Evolutionary conservation across 2,329 filamentous ascomycete species (phyloP).

Genomic region (Ramularia collo-cygni): DNA sequence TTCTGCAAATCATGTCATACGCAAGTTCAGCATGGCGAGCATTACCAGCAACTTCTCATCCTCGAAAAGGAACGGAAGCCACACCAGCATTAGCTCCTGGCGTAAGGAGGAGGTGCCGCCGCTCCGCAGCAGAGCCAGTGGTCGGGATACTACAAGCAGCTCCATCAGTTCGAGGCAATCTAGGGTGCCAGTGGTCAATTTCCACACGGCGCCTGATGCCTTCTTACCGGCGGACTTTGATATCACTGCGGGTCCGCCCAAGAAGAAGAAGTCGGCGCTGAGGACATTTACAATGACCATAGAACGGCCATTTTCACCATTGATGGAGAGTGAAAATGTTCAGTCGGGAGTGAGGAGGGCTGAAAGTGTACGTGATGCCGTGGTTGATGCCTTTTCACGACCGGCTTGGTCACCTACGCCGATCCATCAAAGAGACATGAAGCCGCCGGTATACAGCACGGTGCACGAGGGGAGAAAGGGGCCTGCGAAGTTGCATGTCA

Average conservation of each 20-base stretch:
- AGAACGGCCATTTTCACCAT: constrained; percentile 29
- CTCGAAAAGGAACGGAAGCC: constrained; percentile 61
- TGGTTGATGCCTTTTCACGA: constrained; percentile 2
- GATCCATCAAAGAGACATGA: no score
- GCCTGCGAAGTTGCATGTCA: constrained; percentile 13
- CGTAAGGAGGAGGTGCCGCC: constrained; percentile 27
- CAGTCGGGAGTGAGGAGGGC: constrained; percentile 20
- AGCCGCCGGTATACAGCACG: constrained; percentile 20
- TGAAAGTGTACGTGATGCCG: constrained; percentile 25
- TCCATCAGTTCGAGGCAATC: constrained; percentile 3
- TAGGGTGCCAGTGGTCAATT: constrained; percentile 34
- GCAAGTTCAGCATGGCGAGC: constrained; percentile 77
- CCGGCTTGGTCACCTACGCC: constrained; percentile 5
- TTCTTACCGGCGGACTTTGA: constrained; percentile 46
- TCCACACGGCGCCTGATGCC: constrained; percentile 41
- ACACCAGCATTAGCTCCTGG: constrained; percentile 34
- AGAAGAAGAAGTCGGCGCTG: constrained; percentile 23
- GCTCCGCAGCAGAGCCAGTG: constrained; percentile 1
- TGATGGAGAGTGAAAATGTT: constrained; percentile 21
- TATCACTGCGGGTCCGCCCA: constrained; percentile 23
- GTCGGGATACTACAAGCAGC: neutral
- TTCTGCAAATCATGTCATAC: constrained; percentile 80
- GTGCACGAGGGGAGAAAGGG: constrained; percentile 15
- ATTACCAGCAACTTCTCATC: constrained; percentile 72
- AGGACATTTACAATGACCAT: constrained; percentile 29